Conservation (phyloP, 108 stramenopile genomes). For the Skeletonema menzelii region DNA sequence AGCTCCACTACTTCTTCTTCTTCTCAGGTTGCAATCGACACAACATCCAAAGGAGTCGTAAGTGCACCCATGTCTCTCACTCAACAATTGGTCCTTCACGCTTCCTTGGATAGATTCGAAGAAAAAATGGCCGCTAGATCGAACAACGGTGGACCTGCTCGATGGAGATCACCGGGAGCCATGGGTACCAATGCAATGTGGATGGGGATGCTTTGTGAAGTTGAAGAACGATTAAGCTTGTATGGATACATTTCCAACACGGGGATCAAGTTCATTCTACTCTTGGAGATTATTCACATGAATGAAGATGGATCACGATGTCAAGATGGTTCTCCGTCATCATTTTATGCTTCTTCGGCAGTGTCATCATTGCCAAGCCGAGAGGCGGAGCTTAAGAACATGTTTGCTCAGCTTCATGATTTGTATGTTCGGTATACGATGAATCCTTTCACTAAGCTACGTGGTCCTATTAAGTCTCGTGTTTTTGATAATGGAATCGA, state of each 20-base stretch:
- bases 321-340: not conserved
- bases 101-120: conserved; percentile 49
- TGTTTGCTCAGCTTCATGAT: conserved; percentile 46
- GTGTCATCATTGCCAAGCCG: conserved; percentile 11
- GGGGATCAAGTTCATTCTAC: conserved; percentile 47
- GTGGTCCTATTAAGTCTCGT: conserved; percentile 31
- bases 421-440: conserved; percentile 46
- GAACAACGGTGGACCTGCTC: conserved; percentile 7
- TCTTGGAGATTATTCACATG: conserved; percentile 27
- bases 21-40: not conserved
- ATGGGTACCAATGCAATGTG: conserved; percentile 45
- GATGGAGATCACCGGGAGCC: conserved; percentile 45
- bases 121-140: conserved; percentile 28
- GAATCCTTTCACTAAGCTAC: conserved; percentile 45
- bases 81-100: conserved; percentile 49
- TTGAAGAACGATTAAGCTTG: conserved; percentile 40
- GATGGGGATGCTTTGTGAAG: conserved; percentile 41
- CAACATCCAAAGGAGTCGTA: not conserved
- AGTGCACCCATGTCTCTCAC: conserved; percentile 35
- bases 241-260: conserved; percentile 50
- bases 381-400: conserved; percentile 33
- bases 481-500: conserved; percentile 39
- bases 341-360: not conserved
- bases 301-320: conserved; percentile 25
- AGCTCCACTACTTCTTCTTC: not conserved